Evolutionary conservation across 805 yeast genomes (phyloP), one percentile per base, ranked within the genome.

Genomic region (Wickerhamomyces strasburgensis): DNA sequence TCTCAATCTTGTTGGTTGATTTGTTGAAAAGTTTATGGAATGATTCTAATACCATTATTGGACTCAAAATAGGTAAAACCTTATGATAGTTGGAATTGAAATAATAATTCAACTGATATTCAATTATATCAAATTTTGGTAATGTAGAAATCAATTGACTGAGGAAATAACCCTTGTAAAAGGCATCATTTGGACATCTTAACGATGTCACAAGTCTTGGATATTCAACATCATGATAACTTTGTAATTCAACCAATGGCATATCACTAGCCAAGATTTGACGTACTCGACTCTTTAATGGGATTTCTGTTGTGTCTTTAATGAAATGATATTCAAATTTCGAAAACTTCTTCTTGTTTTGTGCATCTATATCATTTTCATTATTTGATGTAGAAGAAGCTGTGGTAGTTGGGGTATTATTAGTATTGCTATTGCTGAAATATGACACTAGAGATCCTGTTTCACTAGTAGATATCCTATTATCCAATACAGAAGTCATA

Each of bases 281-380:
- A 32, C 34, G 38, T 5, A 41, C 35, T 14, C 48, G 35, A 27
- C 36, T 38, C 18, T 43, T 21, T 17, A 44, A 27, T 8, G 48
- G 48, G 21, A 39, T 44, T 43, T 44, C 48, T 1, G 43, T 35
- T 3, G 48, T 37, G 31, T 44, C 48, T 27, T 44, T 44, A 14
- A 44, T 27, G 45, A 44, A 44, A 23, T 44, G 48, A 29, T 44
- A 44, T 14, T 44, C 48, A 34, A 35, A 35, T 17, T 31, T 37
- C 14, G 38, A 27, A 23, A 34, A 27, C 27, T 33, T 40, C 5
- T 32, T n/a, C 11, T 32, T n/a, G n/a, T n/a, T n/a, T n/a, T n/a
- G n/a, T n/a, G n/a, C n/a, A n/a, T n/a, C n/a, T n/a, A n/a, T n/a
- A n/a, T n/a, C n/a, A n/a, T n/a, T n/a, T n/a, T n/a, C n/a, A n/a